Evolutionary conservation across 2,329 filamentous ascomycete genomes (phyloP).

Genomic region (Trichoderma sp.): DNA sequence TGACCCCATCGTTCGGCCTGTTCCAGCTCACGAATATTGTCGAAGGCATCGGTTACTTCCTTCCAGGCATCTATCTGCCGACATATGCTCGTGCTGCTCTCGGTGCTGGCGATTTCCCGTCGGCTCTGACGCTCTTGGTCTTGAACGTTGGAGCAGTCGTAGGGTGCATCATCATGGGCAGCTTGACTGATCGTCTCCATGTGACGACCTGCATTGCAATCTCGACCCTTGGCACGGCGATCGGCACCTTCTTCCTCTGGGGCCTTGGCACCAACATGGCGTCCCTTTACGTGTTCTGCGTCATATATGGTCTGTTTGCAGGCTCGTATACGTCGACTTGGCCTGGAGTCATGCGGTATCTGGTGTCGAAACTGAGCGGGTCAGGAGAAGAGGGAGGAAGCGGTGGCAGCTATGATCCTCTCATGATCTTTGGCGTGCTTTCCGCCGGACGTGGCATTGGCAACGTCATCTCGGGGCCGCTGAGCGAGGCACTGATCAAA

Average conservation of each 20-base stretch:
- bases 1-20: slow-evolving; percentile 55
- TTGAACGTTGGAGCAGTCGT: slow-evolving; percentile 62
- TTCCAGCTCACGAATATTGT: slow-evolving; percentile 60
- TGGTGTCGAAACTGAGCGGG: slow-evolving; percentile 28
- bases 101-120: slow-evolving; percentile 49
- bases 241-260: slow-evolving; percentile 64
- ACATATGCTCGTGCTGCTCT: slow-evolving; percentile 55
- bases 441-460: slow-evolving; percentile 62
- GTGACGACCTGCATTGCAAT: slow-evolving; percentile 57
- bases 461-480: slow-evolving; percentile 58
- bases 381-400: not conserved
- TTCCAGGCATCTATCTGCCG: slow-evolving; percentile 64
- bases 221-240: slow-evolving; percentile 56
- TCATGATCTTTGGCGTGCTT: slow-evolving; percentile 60
- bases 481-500: slow-evolving; percentile 55
- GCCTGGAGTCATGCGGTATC: slow-evolving; percentile 56
- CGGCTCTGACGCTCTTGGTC: slow-evolving; percentile 58
- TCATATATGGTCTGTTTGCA: slow-evolving; percentile 66
- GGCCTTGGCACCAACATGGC: slow-evolving; percentile 56
- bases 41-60: slow-evolving; percentile 64
- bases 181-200: slow-evolving; percentile 55
- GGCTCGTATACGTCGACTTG: slow-evolving; percentile 65
- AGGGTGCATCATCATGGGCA: slow-evolving; percentile 60
- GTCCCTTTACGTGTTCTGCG: slow-evolving; percentile 60
- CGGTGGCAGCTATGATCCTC: slow-evolving; percentile 42